Evolutionary conservation across 1,284 basidiomycete genomes (phyloP).

Genomic region (Ustilago lituana): DNA sequence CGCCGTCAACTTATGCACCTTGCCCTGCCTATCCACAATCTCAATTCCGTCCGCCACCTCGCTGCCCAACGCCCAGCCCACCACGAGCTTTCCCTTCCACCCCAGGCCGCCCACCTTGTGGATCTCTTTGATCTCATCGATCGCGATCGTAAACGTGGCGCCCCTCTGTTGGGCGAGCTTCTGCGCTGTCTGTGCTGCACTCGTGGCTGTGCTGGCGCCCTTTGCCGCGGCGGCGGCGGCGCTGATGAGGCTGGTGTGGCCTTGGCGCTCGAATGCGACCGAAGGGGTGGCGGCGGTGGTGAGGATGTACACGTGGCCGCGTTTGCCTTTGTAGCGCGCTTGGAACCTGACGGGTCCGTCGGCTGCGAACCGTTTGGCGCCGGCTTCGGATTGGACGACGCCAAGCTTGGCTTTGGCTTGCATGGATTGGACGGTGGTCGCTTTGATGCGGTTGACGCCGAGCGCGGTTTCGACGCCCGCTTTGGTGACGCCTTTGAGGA

Average conservation of each 20-base stretch:
- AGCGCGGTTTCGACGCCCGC: conserved; percentile 60
- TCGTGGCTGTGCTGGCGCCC: conserved; percentile 3
- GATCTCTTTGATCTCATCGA: conserved; percentile 64
- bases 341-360: conserved; percentile 54
- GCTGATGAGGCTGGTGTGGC: conserved; percentile 10
- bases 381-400: conserved; percentile 51
- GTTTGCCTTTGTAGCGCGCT: conserved; percentile 59
- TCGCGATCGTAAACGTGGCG: conserved; percentile 53
- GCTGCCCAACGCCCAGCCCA: conserved; percentile 54
- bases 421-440: conserved; percentile 53
- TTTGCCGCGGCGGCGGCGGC: conserved; percentile 34
- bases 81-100: conserved; percentile 65
- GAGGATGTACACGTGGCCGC: conserved; percentile 57
- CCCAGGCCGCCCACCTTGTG: conserved; percentile 66
- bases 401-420: conserved; percentile 62
- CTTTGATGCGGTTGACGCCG: conserved; percentile 66
- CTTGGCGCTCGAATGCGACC: conserved; percentile 54
- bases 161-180: conserved; percentile 21
- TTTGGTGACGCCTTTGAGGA: conserved; percentile 60
- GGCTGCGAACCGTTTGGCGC: conserved; percentile 20
- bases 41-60: conserved; percentile 57
- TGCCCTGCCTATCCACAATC: conserved; percentile 51
- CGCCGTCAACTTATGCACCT: conserved; percentile 62
- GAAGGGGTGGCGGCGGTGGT: conserved; percentile 66
- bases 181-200: conserved; percentile 38